phyloP scores from a whole-genome alignment of 306 rosid genomes.

The Corylus heterophylla region DNA sequence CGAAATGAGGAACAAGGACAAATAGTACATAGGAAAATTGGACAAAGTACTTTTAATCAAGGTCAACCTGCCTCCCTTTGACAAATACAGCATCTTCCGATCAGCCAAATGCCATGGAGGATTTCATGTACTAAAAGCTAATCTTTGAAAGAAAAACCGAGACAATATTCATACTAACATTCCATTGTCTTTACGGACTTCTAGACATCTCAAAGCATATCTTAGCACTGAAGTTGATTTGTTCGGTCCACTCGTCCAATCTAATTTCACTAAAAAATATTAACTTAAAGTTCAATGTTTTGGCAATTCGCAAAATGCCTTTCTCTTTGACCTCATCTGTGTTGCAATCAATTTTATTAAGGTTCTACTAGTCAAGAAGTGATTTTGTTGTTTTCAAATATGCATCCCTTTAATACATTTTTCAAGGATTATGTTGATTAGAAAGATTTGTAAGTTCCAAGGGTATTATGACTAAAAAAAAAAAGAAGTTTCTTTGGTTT shows the following conservation, averaged over 20 bases:
- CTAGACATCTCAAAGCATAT: background rate
- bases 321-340: background rate
- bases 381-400: background rate
- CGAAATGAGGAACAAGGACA: too few species aligned
- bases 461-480: background rate
- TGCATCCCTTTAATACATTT: background rate
- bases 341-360: background rate
- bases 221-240: background rate
- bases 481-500: background rate
- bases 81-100: too few species aligned
- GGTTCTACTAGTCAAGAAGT: background rate
- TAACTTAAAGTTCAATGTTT: background rate
- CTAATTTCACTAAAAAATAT: background rate
- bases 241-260: background rate
- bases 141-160: too few species aligned
- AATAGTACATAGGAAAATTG: too few species aligned
- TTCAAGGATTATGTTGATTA: background rate
- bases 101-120: too few species aligned
- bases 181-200: too few species aligned
- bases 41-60: too few species aligned
- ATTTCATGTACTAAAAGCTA: too few species aligned
- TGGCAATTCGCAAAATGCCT: too few species aligned
- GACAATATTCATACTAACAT: too few species aligned
- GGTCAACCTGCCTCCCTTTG: too few species aligned
- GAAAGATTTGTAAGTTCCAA: background rate